These are phyloP conservation scores for Laguncularia racemosa DNA, from an alignment of 345 rosid species.

Conservation along the genomic window DNA sequence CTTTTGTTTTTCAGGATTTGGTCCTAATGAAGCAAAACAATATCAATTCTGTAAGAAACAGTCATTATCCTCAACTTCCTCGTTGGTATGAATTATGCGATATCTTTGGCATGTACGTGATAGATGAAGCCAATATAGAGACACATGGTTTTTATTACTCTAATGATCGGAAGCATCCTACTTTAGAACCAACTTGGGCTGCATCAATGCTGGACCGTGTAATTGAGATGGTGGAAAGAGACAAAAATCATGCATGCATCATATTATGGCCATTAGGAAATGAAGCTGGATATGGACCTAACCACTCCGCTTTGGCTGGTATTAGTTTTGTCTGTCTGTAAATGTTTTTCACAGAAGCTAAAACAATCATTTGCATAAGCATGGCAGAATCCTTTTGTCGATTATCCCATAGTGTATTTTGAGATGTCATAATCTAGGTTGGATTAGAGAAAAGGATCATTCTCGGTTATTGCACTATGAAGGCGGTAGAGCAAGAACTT, in stretches of 20 bases:
- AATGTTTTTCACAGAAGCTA: no score
- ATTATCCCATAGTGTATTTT: no score
- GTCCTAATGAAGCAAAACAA: slow-evolving; percentile 90
- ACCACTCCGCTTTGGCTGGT: slow-evolving; percentile 97
- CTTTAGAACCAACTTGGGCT: slow-evolving; percentile 84
- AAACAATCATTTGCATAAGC: no score
- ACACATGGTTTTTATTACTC: slow-evolving; percentile 84
- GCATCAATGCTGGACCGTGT: slow-evolving; percentile 92
- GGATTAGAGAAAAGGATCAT: slow-evolving; percentile 81
- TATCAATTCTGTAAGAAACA: slow-evolving; percentile 90
- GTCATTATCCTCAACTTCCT: slow-evolving; percentile 98
- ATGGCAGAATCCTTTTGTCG: no score
- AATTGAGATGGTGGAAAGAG: slow-evolving; percentile 96
- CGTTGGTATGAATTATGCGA: slow-evolving; percentile 98
- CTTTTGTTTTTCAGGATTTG: slow-evolving; percentile 49
- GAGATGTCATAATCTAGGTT: slow-evolving; percentile 32
- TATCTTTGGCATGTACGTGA: slow-evolving; percentile 95
- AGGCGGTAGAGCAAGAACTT: slow-evolving; percentile 94
- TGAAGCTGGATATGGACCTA: slow-evolving; percentile 93
- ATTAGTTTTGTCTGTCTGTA: background rate
- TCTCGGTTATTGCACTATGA: slow-evolving; percentile 83
- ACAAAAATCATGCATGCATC: slow-evolving; percentile 91
- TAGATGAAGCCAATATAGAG: slow-evolving; percentile 98
- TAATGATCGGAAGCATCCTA: slow-evolving; percentile 83
- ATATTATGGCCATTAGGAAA: slow-evolving; percentile 94